Base-by-base conservation (phyloP, 345 rosid species). In the Lumnitzera littorea region DNA sequence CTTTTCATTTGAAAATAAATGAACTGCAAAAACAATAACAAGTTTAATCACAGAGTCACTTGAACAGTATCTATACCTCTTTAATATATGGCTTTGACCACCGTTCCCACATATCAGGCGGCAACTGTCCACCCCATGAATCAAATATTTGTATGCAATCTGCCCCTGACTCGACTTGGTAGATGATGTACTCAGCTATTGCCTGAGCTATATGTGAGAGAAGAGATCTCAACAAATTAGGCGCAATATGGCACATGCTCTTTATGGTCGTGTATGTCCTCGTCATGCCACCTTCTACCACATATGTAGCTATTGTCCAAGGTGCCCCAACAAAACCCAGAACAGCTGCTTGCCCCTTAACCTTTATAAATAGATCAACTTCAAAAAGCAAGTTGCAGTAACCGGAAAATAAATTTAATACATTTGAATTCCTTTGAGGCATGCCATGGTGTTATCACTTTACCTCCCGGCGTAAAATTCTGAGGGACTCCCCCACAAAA, bases 51-150 rank as follows among this genome's bases (percentile, higher is more conserved):
- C 7, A 36, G 11, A 36, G 11, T 36, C 7, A 9, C 43, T 36
- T 36, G 43, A 36, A 36, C 43, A 4, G 11, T 36, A 36, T 9
- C 43, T 15, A 65, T 71, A 86, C 96, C 95, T 91, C 86, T 68
- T 76, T 73, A 58, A 91, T 89, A 69, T 84, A 85, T 25, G 96
- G 95, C 73, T 83, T 87, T 15, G 95, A 88, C 98, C 98, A 91
- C 12, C 57, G 50, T 50, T 89, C 92, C 98, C 98, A 89, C 90
- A 91, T 79, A 31, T 80, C 71, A 3, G 96, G 98, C 17, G 96
- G 86, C 46, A 91, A 78, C 62, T 88, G 98, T n/a, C 98, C 96
- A 68, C 96, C 98, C 96, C 98, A 91, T 2, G 95, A 91, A 75
- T 91, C 95, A 59, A 91, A 91, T 72, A 91, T 91, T 74, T 91